A percentile compares a stretch with the other conserved stretches of the same genome.
phyloP scores from a whole-genome alignment of 768 basidiomycete genomes.

The Fibroporia radiculosa region DNA sequence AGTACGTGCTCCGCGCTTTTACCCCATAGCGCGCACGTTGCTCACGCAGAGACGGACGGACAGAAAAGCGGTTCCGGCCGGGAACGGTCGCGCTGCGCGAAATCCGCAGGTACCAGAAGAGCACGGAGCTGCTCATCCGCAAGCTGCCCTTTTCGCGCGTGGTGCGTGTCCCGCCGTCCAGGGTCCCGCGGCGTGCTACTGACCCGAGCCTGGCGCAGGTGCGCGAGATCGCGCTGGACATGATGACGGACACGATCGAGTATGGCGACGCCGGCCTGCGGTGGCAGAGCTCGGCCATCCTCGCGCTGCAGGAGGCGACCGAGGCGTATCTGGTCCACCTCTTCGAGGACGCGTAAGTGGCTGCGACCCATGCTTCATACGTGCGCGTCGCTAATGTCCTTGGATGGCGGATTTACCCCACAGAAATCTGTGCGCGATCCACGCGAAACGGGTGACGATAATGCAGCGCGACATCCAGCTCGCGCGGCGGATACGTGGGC shows the following conservation, averaged over 20 bases:
- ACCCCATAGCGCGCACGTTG: too few species aligned
- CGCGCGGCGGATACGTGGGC: constrained; percentile 89
- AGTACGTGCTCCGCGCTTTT: constrained; percentile 18
- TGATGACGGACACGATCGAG: constrained; percentile 70
- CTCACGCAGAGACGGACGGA: neutral
- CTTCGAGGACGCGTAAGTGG: constrained; percentile 95
- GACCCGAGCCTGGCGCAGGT: constrained; percentile 46
- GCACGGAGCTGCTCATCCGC: constrained; percentile 79
- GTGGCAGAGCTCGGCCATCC: constrained; percentile 93
- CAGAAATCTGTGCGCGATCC: constrained; percentile 94
- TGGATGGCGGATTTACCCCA: neutral
- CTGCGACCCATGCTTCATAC: neutral
- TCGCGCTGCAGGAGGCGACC: constrained; percentile 94
- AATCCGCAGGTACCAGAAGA: constrained; percentile 92
- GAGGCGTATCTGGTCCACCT: constrained; percentile 93
- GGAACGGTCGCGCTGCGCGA: constrained; percentile 88
- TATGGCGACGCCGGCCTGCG: constrained; percentile 58
- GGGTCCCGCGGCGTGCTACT: neutral
- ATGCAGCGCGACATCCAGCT: constrained; percentile 98
- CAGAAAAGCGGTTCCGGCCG: constrained; percentile 67
- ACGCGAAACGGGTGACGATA: constrained; percentile 95
- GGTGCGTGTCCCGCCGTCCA: constrained; percentile 39
- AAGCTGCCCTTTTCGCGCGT: constrained; percentile 91
- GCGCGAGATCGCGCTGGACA: constrained; percentile 88
- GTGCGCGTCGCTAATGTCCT: neutral